Evolutionary conservation across 106 monocot species (phyloP).

Genomic region (Vanilla planifolia): DNA sequence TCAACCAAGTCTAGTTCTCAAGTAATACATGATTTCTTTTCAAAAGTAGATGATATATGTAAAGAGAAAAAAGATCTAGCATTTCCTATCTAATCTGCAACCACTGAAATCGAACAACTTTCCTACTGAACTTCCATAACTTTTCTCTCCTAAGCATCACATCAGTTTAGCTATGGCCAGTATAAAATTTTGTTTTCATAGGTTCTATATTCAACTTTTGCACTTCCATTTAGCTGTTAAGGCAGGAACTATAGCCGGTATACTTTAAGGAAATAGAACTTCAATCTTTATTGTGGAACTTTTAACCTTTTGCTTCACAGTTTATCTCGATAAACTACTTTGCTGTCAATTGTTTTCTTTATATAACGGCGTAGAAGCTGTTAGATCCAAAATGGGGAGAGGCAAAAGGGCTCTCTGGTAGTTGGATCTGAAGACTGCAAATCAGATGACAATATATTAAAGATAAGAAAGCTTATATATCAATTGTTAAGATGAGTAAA

Average conservation of each 20-base stretch:
- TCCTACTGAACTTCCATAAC: neutral
- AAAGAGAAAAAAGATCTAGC: neutral
- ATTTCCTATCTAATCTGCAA: neutral
- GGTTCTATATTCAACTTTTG: neutral
- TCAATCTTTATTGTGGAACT: neutral
- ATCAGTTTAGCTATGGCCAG: neutral
- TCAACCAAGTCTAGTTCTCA: neutral
- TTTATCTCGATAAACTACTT: conserved; percentile 1
- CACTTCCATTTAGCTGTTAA: too few species aligned
- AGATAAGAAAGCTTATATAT: neutral
- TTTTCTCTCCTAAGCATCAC: neutral
- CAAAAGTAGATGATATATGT: neutral
- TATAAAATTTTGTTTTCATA: neutral
- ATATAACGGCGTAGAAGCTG: neutral
- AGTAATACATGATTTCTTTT: neutral
- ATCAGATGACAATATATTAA: neutral
- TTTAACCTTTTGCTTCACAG: neutral
- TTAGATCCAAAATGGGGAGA: neutral
- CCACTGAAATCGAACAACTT: neutral
- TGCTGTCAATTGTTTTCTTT: neutral
- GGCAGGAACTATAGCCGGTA: neutral
- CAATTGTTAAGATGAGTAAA: too few species aligned
- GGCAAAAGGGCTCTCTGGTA: conserved; percentile 7
- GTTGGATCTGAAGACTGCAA: conserved; percentile 8
- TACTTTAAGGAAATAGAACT: conserved; percentile 2